Base-by-base conservation (phyloP, 2,329 filamentous ascomycete genomes). In the Colletotrichum sublineola region DNA sequence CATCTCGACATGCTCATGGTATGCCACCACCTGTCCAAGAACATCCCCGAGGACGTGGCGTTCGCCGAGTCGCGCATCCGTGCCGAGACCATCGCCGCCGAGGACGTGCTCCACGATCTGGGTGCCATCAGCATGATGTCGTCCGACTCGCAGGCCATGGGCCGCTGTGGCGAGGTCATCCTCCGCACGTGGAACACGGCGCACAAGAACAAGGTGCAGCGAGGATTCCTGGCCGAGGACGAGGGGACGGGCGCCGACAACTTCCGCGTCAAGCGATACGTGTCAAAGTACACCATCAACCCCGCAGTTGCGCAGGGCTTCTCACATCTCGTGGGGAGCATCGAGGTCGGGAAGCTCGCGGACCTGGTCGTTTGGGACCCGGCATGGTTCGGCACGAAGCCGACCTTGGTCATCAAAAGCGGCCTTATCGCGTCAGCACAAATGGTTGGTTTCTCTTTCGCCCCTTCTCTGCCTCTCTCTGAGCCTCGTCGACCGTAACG, bases 1-100 rank as follows among this genome's bases (percentile, higher is more conserved):
- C 96, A 98, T 83, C 89, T 98, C 18, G 96, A 98, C 84, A 98
- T 98, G 96, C 86, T 98, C 58, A 98, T 98, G 96, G 94, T 97
- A 48, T 98, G 96, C 85, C 96, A 98, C 82, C 96, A 98, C 79
- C 86, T 98, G 12, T 95, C 92, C 64, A 94, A 94, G 82, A 92
- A 97, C 82, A 98, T 98, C 72, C 94, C 95, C 70, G 96, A 98
- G 84, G 96, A 98, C 80, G 93, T 98, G 18, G 95, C 95, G 1
- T 98, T 98, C 78, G 96, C 96, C 60, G 96, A 98, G 84, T 94
- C 91, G 46, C 94, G 96, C 50, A 98, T 98, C 82, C 93, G 96
- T 71, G 94, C 94, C 75, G 95, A 98, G 84, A 98, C 96, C 46
- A 98, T 98, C 79, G 96, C 95, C 0, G 96, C 96, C 33, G 96